Conservation (phyloP, 2,329 filamentous ascomycete species). For the Dactylellina cionopaga region DNA sequence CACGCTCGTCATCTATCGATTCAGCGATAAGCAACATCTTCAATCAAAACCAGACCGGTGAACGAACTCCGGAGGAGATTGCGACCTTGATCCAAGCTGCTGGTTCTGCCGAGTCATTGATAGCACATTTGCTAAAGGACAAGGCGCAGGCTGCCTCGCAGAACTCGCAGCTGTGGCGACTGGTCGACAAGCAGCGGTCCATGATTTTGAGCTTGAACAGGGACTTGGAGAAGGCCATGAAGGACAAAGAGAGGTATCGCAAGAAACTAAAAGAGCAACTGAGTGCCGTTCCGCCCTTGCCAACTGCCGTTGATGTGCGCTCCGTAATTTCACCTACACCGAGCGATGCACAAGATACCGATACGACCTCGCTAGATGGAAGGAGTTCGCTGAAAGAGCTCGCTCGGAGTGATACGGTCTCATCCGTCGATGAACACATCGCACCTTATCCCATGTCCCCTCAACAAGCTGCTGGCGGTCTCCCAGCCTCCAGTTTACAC, state of each 20-base stretch:
- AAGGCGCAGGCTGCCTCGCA: constrained; percentile 89
- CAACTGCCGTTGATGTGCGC: constrained; percentile 54
- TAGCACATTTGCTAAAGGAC: constrained; percentile 87
- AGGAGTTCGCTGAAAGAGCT: constrained; percentile 46
- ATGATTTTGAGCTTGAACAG: constrained; percentile 95
- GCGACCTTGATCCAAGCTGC: constrained; percentile 81
- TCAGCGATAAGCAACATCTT: constrained; percentile 78
- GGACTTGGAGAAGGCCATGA: constrained; percentile 87
- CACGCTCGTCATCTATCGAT: constrained; percentile 88
- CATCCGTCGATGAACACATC: constrained; percentile 33
- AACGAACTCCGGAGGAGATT: constrained; percentile 77
- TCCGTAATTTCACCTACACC: constrained; percentile 57
- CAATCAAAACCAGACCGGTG: constrained; percentile 64
- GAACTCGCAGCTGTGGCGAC: constrained; percentile 90
- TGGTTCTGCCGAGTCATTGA: constrained; percentile 87
- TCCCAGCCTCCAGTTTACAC: constrained; percentile 4
- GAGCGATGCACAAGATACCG: constrained; percentile 56
- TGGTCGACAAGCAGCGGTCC: constrained; percentile 94
- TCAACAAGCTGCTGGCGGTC: constrained; percentile 19
- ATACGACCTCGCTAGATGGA: constrained; percentile 55
- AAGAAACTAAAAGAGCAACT: constrained; percentile 85
- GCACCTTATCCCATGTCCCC: constrained; percentile 45
- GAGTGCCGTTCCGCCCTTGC: constrained; percentile 62
- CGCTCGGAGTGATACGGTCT: constrained; percentile 41
- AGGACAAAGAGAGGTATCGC: constrained; percentile 93